Evolutionary conservation across 1,139 yeast species (phyloP).

Genomic region (Nakaseomyces nivariensis): DNA sequence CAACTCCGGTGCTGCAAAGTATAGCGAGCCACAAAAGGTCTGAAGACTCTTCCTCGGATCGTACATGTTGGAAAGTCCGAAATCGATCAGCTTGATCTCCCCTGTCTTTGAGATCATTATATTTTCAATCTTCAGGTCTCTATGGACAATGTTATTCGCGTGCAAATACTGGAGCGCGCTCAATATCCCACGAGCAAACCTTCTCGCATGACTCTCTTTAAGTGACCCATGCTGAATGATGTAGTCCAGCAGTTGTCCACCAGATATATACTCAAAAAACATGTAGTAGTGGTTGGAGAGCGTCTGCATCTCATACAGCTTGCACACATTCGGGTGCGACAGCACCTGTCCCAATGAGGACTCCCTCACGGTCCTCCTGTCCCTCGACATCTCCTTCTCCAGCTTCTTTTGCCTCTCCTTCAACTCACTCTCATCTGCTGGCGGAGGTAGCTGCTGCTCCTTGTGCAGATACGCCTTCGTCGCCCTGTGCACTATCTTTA

Average conservation of each 20-base stretch:
- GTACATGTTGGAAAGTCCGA: slow-evolving; percentile 83
- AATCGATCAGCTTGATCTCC: slow-evolving; percentile 88
- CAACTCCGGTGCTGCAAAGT: slow-evolving; percentile 96
- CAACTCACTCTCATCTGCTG: slow-evolving; percentile 46
- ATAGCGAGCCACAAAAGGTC: slow-evolving; percentile 92
- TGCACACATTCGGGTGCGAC: slow-evolving; percentile 83
- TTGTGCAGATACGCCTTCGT: slow-evolving; percentile 69
- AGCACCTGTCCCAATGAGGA: slow-evolving; percentile 84
- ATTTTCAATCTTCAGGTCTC: slow-evolving; percentile 92
- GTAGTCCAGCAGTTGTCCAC: slow-evolving; percentile 95
- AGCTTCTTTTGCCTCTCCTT: slow-evolving; percentile 57
- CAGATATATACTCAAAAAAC: slow-evolving; percentile 91
- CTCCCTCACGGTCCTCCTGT: slow-evolving; percentile 83
- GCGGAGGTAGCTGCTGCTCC: slow-evolving; percentile 61
- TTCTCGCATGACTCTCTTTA: slow-evolving; percentile 83
- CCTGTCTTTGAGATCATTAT: slow-evolving; percentile 89
- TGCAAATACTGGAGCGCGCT: slow-evolving; percentile 91
- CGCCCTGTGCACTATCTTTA: slow-evolving; percentile 73
- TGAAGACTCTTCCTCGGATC: slow-evolving; percentile 61
- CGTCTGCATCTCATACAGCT: slow-evolving; percentile 82
- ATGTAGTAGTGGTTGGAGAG: slow-evolving; percentile 94
- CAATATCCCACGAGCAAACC: slow-evolving; percentile 91
- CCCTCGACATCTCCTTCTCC: slow-evolving; percentile 82
- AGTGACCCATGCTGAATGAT: slow-evolving; percentile 92
- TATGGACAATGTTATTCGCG: slow-evolving; percentile 84